Percentiles rank a stretch among this genome's conserved stretches.
Evolutionary conservation across 257 asterid species (phyloP).

Genomic region (Rhazya stricta): DNA sequence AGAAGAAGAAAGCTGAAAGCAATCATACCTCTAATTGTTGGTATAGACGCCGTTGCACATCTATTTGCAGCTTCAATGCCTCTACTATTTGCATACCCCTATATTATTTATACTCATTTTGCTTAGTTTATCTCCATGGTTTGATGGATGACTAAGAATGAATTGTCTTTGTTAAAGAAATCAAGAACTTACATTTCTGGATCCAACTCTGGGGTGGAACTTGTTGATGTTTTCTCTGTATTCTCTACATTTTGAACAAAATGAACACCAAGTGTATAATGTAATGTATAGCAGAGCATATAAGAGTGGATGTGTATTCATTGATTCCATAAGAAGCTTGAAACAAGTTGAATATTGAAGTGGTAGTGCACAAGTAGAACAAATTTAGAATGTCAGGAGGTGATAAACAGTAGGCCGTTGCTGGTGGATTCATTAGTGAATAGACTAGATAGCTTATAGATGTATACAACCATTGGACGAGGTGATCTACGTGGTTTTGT

Average conservation of each 20-base stretch:
- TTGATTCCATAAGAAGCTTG: too few relatives aligned
- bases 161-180: neutral
- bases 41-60: conserved; percentile 71
- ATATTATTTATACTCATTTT: conserved; percentile 9
- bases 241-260: conserved; percentile 23
- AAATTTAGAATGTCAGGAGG: too few relatives aligned
- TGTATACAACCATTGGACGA: too few relatives aligned
- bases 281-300: too few relatives aligned
- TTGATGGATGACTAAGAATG: neutral
- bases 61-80: conserved; percentile 63
- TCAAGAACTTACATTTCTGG: conserved; percentile 28
- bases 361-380: too few relatives aligned
- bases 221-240: neutral
- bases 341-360: too few relatives aligned
- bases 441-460: too few relatives aligned
- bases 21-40: conserved; percentile 72
- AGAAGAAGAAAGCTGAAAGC: neutral
- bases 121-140: neutral
- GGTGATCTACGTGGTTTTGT: too few relatives aligned
- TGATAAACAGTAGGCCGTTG: too few relatives aligned
- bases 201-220: neutral
- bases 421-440: too few relatives aligned
- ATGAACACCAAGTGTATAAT: neutral
- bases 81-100: conserved; percentile 68
- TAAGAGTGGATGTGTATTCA: too few relatives aligned